Evolutionary conservation across 257 asterid genomes (phyloP), one percentile per base, ranked within the genome.

Genomic region (Craterostigma plantagineum): DNA sequence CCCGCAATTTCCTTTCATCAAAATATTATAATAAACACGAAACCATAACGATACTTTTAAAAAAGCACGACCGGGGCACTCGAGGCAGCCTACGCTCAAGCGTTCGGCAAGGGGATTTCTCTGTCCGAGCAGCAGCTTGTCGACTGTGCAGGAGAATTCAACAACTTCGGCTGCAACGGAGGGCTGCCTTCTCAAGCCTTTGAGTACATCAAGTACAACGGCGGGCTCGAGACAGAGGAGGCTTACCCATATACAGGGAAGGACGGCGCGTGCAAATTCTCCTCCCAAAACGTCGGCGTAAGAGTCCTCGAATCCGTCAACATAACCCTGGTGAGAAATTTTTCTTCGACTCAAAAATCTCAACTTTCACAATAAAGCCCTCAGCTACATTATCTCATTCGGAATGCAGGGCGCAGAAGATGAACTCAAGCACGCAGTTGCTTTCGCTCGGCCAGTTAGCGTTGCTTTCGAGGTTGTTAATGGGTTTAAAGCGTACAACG

Each of bases 151-250:
- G 91, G 84, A 57, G 73, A 65, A 38, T 90, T 90, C 65, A 83
- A 83, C 69, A 90, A 90, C 69, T 74, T 68, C 57, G 95, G 99
- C 34, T 90, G 99, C 84, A 61, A 63, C 14, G 99, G 92, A 14
- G 94, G 99, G 18, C 58, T 90, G 51, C 95, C 95, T 39, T 90
- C 99, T 34, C 99, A 90, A 69, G 95, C 99, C 55, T 90, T 83
- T 55, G 96, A 90, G 62, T 90, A 83, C 69, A 75, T 90, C 51
- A 90, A 79, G 68, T 75, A 43, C 61, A 90, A 66, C 16, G 95
- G 94, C 46, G 99, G 99, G 42, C 78, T 90, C 43, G 91, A 77
- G 14, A 83, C 92, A 1, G 98, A 90, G 69, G 64, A 53, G 39
- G 83, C 91, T 39, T 90, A 90, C 63, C 94, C 99, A 7, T 83